Conservation (phyloP, 2,329 filamentous ascomycete genomes). For the Calonectria henricotiae region DNA sequence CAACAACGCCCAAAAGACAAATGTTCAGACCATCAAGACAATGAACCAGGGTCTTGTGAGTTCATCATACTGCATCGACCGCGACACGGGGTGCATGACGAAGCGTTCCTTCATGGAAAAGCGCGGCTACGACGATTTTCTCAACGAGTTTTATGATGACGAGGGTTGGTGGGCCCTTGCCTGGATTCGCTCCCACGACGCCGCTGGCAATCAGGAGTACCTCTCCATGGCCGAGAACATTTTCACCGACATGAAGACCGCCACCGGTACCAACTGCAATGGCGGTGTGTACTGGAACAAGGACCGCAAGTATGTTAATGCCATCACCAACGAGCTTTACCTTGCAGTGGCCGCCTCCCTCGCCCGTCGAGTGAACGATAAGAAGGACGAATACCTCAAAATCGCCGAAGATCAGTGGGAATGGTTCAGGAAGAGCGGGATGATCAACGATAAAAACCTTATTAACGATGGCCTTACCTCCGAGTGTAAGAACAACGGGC, state of each 20-base stretch:
- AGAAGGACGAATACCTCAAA: slow-evolving; percentile 62
- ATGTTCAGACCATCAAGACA: slow-evolving; percentile 59
- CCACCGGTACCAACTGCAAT: slow-evolving; percentile 65
- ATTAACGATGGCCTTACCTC: slow-evolving; percentile 70
- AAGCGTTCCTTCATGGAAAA: slow-evolving; percentile 57
- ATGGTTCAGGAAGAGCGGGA: slow-evolving; percentile 68
- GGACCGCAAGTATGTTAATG: slow-evolving; percentile 67
- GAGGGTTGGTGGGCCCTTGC: slow-evolving; percentile 77
- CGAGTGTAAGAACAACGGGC: slow-evolving; percentile 68
- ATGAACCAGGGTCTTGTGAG: slow-evolving; percentile 59
- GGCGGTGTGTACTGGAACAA: slow-evolving; percentile 74
- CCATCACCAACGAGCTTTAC: slow-evolving; percentile 74
- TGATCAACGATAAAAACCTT: slow-evolving; percentile 68
- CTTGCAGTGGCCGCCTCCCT: slow-evolving; percentile 69
- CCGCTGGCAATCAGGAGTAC: slow-evolving; percentile 68
- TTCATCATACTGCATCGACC: slow-evolving; percentile 59
- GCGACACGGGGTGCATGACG: slow-evolving; percentile 51
- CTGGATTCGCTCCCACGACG: slow-evolving; percentile 72
- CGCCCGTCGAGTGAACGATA: slow-evolving; percentile 63
- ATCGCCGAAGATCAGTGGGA: slow-evolving; percentile 68
- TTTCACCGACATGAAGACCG: slow-evolving; percentile 72
- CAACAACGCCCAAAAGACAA: slow-evolving; percentile 62
- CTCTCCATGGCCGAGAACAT: slow-evolving; percentile 69
- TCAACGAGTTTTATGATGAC: slow-evolving; percentile 73
- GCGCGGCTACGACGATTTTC: slow-evolving; percentile 60